Base-by-base conservation (phyloP, 345 rosid genomes). In the Cardamine occulta region DNA sequence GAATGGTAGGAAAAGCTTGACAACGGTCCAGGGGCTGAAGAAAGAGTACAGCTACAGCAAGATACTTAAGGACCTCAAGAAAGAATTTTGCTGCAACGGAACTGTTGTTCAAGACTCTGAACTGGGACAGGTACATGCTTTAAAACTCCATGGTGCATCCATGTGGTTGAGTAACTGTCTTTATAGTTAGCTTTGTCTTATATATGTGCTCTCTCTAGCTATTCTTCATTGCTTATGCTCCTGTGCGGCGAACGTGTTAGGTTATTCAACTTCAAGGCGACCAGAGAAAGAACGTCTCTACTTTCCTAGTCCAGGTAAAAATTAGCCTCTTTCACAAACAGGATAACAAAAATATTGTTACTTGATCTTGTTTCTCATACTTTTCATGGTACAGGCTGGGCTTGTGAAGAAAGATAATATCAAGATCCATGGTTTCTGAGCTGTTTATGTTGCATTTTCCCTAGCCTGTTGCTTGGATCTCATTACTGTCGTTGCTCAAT, bases 321-420 rank as follows among this genome's bases (percentile, higher is more conserved):
- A 14, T 13, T 10, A 17, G 2, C 17, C 19, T 65, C n/a, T 56
- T 70, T n/a, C 5, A 53, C 44, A 1, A 44, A 55, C 39, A 28
- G 13, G 23, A 17, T 45, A 15, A 3, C 8, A 3, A 72, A 24
- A 19, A 58, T 17, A 28, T 45, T 29, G 28, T 55, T 72, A 29
- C 3, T n/a, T 52, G 11, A 40, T 65, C 51, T 34, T 5, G 28
- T 49, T 24, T 17, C 7, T 2, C 54, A 23, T 49, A 44, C 4
- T 5, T 44, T 10, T 51, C 48, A 19, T 61, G 61, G 17, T 44
- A 51, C 86, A 91, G 96, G 97, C 95, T 68, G 93, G 91, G 19
- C 86, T 94, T 56, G 98, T 91, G 91, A 93, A 93, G 91, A 91
- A 91, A 90, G 96, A 93, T 8, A 88, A 84, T 69, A 93, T 93